A percentile compares a stretch with the other conserved stretches of the same genome.
These are phyloP conservation scores for Solanum hybrid DNA, from an alignment of 305 asterid species.

Conservation along the genomic window DNA sequence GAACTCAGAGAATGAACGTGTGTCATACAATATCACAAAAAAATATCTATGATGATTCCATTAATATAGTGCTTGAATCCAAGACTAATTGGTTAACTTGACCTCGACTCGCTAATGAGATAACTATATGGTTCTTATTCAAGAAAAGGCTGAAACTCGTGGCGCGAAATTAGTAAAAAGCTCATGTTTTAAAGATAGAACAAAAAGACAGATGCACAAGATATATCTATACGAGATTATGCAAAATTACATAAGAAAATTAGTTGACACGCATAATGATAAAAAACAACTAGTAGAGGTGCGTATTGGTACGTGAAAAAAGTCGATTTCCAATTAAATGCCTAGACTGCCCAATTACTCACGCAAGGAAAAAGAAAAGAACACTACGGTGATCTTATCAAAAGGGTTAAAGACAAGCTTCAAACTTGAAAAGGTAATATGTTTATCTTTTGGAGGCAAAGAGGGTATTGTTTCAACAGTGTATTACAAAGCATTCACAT, in stretches of 20 bases:
- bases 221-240: neutral
- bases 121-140: neutral
- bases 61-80: neutral
- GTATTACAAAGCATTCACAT: neutral
- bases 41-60: neutral
- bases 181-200: neutral
- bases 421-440: neutral
- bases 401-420: neutral
- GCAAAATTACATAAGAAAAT: neutral
- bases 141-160: neutral
- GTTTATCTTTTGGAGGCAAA: neutral
- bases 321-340: neutral
- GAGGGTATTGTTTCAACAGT: neutral
- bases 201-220: neutral
- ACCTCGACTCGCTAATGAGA: neutral
- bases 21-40: neutral
- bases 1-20: neutral
- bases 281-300: neutral
- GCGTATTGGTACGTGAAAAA: neutral
- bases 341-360: neutral
- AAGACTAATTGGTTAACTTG: neutral
- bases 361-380: neutral
- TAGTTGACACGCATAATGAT: neutral
- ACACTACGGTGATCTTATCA: neutral
- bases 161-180: neutral